Evolutionary conservation across 805 yeast genomes (phyloP).

Genomic region (Wickerhamiella cacticola): DNA sequence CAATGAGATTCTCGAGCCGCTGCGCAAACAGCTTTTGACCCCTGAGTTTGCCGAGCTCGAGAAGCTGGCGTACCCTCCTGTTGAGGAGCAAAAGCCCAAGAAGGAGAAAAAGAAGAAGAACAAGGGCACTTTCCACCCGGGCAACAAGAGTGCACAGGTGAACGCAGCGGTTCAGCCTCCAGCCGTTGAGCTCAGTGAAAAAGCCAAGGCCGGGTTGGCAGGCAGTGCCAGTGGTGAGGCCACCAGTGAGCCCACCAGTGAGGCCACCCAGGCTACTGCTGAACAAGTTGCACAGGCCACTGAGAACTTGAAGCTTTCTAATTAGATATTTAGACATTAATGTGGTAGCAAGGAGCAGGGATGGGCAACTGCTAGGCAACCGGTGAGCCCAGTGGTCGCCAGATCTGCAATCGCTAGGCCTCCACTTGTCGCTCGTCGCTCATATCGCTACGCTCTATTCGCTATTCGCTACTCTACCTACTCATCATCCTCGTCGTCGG

Average conservation of each 20-base stretch:
- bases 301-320: constrained; percentile 14
- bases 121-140: constrained; percentile 86
- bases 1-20: constrained; percentile 69
- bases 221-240: constrained; percentile 2
- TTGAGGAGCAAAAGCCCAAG: constrained; percentile 45
- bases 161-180: background rate
- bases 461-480: constrained; percentile 5
- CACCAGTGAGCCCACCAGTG: constrained; percentile 8
- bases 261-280: constrained; percentile 15
- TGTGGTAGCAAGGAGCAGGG: too few relatives aligned
- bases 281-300: constrained; percentile 24
- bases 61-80: constrained; percentile 75
- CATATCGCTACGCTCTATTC: background rate
- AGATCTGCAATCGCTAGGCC: too few relatives aligned
- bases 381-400: too few relatives aligned
- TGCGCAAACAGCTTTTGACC: constrained; percentile 55
- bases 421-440: too few relatives aligned
- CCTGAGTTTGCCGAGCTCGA: constrained; percentile 66
- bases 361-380: too few relatives aligned
- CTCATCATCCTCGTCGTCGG: constrained; percentile 22
- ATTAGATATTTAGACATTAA: background rate
- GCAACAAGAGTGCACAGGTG: constrained; percentile 25
- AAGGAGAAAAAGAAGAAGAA: constrained; percentile 57
- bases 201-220: constrained; percentile 1
- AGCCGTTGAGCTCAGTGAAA: too few relatives aligned